phyloP scores from a whole-genome alignment of 169 alveolate genomes.

The Sarcocystis neurona region DNA sequence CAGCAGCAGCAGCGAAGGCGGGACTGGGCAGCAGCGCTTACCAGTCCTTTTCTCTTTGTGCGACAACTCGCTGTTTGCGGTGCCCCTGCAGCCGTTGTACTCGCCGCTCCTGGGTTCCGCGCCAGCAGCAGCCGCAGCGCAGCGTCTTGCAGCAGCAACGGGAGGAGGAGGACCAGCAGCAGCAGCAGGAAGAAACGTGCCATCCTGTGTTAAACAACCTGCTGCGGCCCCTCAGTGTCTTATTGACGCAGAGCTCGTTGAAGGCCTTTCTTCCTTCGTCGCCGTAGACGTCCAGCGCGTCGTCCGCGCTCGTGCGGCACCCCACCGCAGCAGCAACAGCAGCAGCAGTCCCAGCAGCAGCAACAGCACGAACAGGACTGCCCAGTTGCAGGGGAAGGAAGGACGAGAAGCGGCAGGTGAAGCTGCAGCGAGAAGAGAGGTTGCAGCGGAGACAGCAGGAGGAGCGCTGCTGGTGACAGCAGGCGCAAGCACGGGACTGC shows the following conservation, averaged over 20 bases:
- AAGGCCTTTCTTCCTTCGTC: background rate
- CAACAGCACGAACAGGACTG: background rate
- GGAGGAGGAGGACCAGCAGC: background rate
- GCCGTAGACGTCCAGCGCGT: background rate
- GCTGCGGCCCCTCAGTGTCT: background rate
- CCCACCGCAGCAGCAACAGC: too few species aligned
- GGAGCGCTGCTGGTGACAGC: background rate
- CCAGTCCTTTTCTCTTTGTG: background rate
- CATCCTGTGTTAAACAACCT: background rate
- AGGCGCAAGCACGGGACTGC: background rate
- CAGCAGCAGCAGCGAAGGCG: background rate
- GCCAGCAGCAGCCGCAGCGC: background rate
- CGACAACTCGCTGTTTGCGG: slow-evolving; percentile 6
- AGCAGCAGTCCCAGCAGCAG: background rate
- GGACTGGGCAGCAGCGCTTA: background rate
- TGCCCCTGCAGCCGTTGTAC: background rate
- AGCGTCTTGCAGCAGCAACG: background rate
- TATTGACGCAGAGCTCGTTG: background rate
- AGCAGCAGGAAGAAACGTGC: background rate
- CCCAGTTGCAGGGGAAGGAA: too few species aligned
- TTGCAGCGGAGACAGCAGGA: background rate
- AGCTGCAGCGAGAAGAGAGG: background rate
- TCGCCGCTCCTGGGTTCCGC: background rate
- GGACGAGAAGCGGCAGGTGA: background rate
- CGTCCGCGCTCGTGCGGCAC: too few species aligned